Percentiles rank a stretch among this genome's conserved stretches.
phyloP scores from a whole-genome alignment of 306 rosid species.

The Vicia faba region DNA sequence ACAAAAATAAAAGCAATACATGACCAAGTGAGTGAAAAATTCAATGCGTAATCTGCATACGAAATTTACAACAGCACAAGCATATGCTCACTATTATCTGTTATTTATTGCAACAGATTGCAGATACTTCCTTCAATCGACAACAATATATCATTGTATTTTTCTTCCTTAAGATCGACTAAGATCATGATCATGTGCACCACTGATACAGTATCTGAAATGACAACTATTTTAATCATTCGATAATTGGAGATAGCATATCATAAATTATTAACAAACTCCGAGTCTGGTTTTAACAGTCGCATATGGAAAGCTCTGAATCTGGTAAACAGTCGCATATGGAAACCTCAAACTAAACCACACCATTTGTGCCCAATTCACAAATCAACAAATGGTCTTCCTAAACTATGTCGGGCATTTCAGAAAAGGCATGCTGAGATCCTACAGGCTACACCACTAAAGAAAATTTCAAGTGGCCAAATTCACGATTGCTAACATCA shows the following conservation, averaged over 20 bases:
- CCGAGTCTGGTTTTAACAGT: not conserved
- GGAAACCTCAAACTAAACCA: slow-evolving; percentile 1
- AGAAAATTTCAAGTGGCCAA: not conserved
- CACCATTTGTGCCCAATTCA: not conserved
- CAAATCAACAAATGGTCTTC: slow-evolving; percentile 3
- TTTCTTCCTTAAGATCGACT: not conserved
- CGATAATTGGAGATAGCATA: not conserved
- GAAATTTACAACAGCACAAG: slow-evolving; percentile 16
- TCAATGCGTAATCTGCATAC: slow-evolving; percentile 13
- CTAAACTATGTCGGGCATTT: not conserved
- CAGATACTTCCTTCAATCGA: slow-evolving; percentile 18
- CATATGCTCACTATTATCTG: not conserved
- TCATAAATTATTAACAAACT: not conserved
- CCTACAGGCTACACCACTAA: not conserved
- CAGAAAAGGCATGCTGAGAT: not conserved
- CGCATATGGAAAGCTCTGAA: not conserved
- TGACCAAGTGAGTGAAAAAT: not conserved
- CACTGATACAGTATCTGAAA: not conserved
- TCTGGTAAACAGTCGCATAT: not conserved
- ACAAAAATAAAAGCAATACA: not conserved
- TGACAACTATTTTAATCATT: not conserved
- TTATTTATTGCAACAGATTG: not conserved
- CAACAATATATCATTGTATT: not conserved
- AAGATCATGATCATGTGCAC: not conserved
- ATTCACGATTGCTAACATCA: slow-evolving; percentile 2